Conservation (phyloP, 2,329 filamentous ascomycete genomes). For the Sarocladium oryzae region DNA sequence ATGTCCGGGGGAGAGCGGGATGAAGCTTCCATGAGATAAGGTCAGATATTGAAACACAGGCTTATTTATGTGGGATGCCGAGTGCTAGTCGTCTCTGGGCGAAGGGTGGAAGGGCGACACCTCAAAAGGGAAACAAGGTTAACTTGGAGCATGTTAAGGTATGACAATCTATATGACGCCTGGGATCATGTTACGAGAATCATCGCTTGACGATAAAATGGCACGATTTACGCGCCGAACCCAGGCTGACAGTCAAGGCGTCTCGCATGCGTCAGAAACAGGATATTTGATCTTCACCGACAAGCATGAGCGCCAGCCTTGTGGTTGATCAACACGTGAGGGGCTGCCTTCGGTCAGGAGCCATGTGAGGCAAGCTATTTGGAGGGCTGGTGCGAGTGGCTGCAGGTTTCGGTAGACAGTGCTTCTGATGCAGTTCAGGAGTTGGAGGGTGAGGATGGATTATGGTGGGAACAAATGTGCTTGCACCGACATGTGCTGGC, state of each 20-base stretch:
- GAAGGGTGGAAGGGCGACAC: background rate
- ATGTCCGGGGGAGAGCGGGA: background rate
- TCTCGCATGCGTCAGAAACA: background rate
- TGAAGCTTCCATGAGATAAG: background rate
- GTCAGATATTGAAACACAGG: background rate
- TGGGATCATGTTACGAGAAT: background rate
- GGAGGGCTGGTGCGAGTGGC: background rate
- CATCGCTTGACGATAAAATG: background rate
- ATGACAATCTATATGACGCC: too few relatives aligned
- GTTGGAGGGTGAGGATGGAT: background rate
- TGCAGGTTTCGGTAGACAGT: background rate
- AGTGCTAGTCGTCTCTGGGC: background rate
- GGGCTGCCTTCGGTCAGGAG: background rate
- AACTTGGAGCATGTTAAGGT: too few relatives aligned
- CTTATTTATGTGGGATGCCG: background rate
- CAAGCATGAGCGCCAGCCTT: background rate
- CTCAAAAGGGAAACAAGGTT: background rate
- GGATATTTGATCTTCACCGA: background rate
- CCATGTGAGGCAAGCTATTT: background rate
- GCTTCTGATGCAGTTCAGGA: background rate
- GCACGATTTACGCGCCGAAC: background rate
- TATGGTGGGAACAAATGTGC: background rate
- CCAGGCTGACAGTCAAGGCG: background rate
- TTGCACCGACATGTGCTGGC: background rate
- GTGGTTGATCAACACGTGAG: background rate